Base-by-base conservation (phyloP, 768 basidiomycete species). In the Hygrophoropsis aurantiaca region DNA sequence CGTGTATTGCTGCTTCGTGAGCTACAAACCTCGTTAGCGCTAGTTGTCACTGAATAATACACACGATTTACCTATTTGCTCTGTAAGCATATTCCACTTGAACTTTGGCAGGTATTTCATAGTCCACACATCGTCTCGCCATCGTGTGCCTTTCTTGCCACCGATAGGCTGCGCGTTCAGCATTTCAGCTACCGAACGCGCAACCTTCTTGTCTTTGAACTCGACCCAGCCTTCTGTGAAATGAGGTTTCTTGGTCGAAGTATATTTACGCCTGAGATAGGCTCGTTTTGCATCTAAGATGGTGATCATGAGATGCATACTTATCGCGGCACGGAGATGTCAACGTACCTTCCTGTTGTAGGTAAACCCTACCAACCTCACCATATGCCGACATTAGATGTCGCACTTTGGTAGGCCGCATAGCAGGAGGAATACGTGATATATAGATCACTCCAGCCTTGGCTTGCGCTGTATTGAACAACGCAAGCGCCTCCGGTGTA, bases 211-310 rank as follows among this genome's bases (percentile, higher is more conserved):
- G 69, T 97, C 89, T 54, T 87, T 85, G 72, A 98, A 97, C 67
- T 99, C 97, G 34, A 98, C 87, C 97, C 97, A 99, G 25, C 97
- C 97, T 65, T 99, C 97, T 0, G 87, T 87, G 61, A 87, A 98
- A 58, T 94, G 90, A 10, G 85, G 75, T 54, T 90, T 90, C 65
- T 90, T 88, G 8, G 87, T 91, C 3, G 87, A 74, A 3, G 89
- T 92, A 63, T 84, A 80, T 65, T 92, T 93, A 44, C 78, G 75
- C 20, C 91, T 74, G 36, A 90, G 73, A 71, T 94, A 91, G 30
- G 91, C 89, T n/a, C 85, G 74, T 66, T 94, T 94, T 9, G 90
- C 70, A 63, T 93, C 92, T 94, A 55, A 21, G 33, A 33, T 13
- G 36, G 11, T 40, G 26, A 45, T 34, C 37, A 21, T 23, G 21